Conservation (phyloP, 2,329 filamentous ascomycete genomes). For the Zymoseptoria pseudotritici region DNA sequence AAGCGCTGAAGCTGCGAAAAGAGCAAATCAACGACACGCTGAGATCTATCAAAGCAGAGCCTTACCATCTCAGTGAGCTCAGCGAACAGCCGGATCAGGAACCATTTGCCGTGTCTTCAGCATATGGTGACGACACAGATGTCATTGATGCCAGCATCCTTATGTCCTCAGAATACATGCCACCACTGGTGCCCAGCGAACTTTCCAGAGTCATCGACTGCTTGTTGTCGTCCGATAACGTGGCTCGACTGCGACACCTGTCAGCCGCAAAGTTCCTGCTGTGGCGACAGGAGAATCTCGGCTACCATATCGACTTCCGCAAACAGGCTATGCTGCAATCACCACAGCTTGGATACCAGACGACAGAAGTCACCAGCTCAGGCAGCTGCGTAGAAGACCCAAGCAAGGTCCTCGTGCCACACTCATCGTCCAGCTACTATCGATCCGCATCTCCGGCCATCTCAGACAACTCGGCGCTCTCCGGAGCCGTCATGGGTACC, state of each 20-base stretch:
- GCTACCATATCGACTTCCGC: conserved; percentile 19
- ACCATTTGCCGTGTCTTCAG: conserved; percentile 73
- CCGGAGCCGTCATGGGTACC: conserved; percentile 8
- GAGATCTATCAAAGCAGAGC: conserved; percentile 4
- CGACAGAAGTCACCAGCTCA: conserved; percentile 19
- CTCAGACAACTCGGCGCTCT: conserved; percentile 13
- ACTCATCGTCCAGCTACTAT: conserved; percentile 26
- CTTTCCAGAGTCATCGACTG: conserved; percentile 60
- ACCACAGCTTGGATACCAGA: conserved; percentile 15
- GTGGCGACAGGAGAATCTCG: conserved; percentile 49
- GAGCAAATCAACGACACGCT: conserved; percentile 12
- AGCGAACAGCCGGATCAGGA: conserved; percentile 1
- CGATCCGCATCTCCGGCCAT: conserved; percentile 28
- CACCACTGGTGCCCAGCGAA: conserved; percentile 71
- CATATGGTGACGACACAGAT: conserved; percentile 62
- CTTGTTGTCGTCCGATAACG: conserved; percentile 70
- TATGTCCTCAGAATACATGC: conserved; percentile 86
- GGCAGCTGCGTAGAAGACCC: conserved; percentile 17
- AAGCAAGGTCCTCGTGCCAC: conserved; percentile 27
- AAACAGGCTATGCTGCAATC: conserved; percentile 19
- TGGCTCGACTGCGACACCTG: conserved; percentile 73
- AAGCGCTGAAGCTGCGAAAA: conserved; percentile 10
- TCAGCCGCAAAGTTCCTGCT: conserved; percentile 73
- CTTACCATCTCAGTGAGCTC: conserved; percentile 7
- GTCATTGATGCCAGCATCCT: conserved; percentile 87